A percentile compares a stretch with the other conserved stretches of the same genome.
Conservation (phyloP, 73 alveolate genomes). For the Tetrahymena malaccensis region DNA sequence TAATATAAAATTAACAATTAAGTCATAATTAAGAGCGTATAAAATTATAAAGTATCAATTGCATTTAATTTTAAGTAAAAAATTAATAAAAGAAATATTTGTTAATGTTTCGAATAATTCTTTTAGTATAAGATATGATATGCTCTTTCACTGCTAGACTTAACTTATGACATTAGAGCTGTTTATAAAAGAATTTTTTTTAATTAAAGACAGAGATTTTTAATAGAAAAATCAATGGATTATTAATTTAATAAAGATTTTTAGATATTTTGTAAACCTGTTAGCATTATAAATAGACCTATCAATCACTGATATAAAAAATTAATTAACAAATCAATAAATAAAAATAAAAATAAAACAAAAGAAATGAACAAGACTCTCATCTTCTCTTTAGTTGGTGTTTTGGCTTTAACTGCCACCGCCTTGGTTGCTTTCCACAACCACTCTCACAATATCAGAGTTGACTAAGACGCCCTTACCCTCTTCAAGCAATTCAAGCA, state of each 20-base stretch:
- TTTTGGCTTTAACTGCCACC: neutral
- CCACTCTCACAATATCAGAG: neutral
- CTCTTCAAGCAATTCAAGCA: neutral
- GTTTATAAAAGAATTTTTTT: neutral
- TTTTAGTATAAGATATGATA: neutral
- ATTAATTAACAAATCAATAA: neutral
- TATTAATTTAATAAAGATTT: too few relatives aligned
- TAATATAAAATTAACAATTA: too few relatives aligned
- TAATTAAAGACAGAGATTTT: neutral
- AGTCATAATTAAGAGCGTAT: neutral
- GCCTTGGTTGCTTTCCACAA: neutral
- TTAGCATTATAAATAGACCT: neutral
- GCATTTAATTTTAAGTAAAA: neutral
- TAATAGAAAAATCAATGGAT: neutral
- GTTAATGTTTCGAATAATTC: neutral
- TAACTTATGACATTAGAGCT: neutral
- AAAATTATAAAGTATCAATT: too few relatives aligned
- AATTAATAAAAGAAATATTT: neutral
- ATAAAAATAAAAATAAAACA: neutral
- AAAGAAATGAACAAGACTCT: neutral
- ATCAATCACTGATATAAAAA: neutral
- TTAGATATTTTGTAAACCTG: neutral
- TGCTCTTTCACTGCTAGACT: neutral
- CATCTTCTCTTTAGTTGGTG: neutral
- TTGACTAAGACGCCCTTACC: neutral